Evolutionary conservation across 2,329 filamentous ascomycete genomes (phyloP).

Genomic region (Ophiostoma novo-ulmi): DNA sequence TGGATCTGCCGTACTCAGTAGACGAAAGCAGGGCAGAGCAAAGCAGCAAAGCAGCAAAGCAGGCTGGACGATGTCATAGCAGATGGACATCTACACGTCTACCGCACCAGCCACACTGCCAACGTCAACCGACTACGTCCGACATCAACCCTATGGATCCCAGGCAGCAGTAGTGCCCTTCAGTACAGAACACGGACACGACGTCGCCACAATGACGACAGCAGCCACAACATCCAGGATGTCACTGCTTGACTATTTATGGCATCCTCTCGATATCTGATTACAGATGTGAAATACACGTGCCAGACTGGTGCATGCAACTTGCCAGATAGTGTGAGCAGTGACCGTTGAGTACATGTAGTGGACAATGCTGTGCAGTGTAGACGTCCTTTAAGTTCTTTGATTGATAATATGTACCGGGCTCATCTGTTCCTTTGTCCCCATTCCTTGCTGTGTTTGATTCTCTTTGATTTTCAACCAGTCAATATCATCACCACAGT

Average conservation of each 20-base stretch:
- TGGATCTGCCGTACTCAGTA: not conserved
- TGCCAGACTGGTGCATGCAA: not conserved
- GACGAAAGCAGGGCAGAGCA: not conserved
- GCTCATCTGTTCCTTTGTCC: no score
- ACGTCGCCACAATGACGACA: constrained; percentile 12
- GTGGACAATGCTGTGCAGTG: not conserved
- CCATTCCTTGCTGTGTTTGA: not conserved
- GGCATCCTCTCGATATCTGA: no score
- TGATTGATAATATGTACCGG: no score
- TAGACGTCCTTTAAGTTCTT: not conserved
- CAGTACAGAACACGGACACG: not conserved
- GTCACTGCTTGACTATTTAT: not conserved
- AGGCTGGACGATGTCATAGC: not conserved
- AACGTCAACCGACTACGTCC: not conserved
- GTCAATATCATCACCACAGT: not conserved
- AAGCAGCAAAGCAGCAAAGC: not conserved
- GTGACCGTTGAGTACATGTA: not conserved
- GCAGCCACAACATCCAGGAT: constrained; percentile 4
- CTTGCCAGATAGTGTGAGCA: not conserved
- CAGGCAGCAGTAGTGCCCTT: no score
- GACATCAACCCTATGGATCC: not conserved
- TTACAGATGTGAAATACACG: not conserved
- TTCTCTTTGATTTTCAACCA: not conserved
- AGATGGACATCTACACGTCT: not conserved
- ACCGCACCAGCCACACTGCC: not conserved